Conservation (phyloP, 148 eudicot genomes). For the Persicaria tinctoria region DNA sequence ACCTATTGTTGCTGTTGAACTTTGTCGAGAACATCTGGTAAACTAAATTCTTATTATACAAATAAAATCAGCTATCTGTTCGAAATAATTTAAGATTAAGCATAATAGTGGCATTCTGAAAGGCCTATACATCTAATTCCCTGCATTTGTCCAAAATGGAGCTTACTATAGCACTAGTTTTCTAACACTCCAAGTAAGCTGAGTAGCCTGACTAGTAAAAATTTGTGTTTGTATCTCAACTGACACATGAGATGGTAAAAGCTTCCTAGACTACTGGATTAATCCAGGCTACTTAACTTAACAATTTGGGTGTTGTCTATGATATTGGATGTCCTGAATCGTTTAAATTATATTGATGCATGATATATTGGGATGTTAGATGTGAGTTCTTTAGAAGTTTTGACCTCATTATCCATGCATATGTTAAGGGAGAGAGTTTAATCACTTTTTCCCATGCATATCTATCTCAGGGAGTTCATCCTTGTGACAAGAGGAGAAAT, state of each 20-base stretch:
- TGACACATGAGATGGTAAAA: background rate
- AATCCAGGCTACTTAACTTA: background rate
- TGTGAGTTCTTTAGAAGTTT: background rate
- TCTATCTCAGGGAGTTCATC: constrained; percentile 84
- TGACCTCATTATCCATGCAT: background rate
- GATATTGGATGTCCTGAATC: background rate
- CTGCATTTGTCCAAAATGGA: background rate
- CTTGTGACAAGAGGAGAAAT: constrained; percentile 83
- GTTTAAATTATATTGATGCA: too few relatives aligned
- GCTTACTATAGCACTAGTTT: background rate
- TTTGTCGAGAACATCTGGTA: constrained; percentile 95
- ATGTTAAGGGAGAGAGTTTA: background rate
- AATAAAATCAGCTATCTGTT: background rate
- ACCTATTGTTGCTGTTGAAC: constrained; percentile 77
- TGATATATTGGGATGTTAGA: background rate
- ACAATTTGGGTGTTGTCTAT: background rate
- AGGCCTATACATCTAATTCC: background rate
- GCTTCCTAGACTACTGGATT: background rate
- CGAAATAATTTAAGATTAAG: background rate
- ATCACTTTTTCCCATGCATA: constrained; percentile 5
- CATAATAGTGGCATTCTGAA: background rate
- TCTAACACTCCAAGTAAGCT: background rate
- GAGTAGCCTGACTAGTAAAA: background rate
- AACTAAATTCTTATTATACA: constrained; percentile 2
- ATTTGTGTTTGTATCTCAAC: background rate